These are phyloP conservation scores for Candida pseudoviswanathii DNA, from an alignment of 1,139 yeast genomes.

Conservation along the genomic window DNA sequence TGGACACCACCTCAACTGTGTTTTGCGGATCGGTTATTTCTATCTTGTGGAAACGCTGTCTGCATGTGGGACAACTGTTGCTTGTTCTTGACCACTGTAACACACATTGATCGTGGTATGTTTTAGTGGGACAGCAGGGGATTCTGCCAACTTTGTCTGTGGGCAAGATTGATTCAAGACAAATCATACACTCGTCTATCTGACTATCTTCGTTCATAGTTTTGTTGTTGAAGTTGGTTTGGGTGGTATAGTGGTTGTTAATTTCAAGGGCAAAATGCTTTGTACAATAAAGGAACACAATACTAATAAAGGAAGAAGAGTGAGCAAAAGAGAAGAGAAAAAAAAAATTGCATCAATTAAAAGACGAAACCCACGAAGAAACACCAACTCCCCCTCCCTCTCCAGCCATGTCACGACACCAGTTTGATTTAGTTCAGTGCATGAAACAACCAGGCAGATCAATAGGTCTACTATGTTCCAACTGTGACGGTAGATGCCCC, in stretches of 20 bases:
- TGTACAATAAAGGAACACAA: neutral
- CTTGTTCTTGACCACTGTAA: conserved; percentile 50
- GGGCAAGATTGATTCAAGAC: conserved; percentile 41
- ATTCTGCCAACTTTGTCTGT: conserved; percentile 35
- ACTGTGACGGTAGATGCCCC: conserved; percentile 93
- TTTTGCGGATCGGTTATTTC: conserved; percentile 19
- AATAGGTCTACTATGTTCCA: conserved; percentile 73
- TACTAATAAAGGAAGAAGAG: conserved; percentile 1
- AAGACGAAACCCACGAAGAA: no score
- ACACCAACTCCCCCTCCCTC: no score
- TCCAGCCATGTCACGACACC: conserved; percentile 78
- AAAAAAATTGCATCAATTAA: neutral
- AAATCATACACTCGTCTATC: conserved; percentile 49
- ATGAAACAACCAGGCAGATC: conserved; percentile 81
- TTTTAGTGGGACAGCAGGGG: conserved; percentile 36
- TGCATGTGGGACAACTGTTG: conserved; percentile 57
- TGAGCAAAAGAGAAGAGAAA: neutral
- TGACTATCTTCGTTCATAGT: neutral
- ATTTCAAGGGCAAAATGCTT: neutral
- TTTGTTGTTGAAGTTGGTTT: no score
- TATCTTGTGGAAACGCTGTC: conserved; percentile 35
- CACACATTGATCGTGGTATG: conserved; percentile 50
- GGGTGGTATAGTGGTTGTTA: neutral
- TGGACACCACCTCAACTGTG: conserved; percentile 18
- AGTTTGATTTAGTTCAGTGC: conserved; percentile 83